Conservation (phyloP, 306 rosid genomes). For the Ammopiptanthus mongolicus region DNA sequence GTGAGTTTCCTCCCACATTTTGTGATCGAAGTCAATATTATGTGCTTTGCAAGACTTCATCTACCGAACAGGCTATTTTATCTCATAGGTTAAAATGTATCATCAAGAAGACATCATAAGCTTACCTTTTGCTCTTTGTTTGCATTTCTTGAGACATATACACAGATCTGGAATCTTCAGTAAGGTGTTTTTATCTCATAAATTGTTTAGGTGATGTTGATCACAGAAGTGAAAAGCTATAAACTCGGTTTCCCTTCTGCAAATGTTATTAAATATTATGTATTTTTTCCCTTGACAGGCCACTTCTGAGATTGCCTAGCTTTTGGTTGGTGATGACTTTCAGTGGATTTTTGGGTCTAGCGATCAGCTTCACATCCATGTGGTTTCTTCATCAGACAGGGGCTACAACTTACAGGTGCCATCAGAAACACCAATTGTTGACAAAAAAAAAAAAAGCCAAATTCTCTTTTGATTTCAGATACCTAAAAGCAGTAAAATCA, state of each 20-base stretch:
- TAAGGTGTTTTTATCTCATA: background rate
- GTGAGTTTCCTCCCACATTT: constrained; percentile 50
- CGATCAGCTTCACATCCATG: constrained; percentile 98
- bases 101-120: background rate
- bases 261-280: constrained; percentile 6
- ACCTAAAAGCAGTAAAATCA: background rate
- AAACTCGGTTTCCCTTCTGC: background rate
- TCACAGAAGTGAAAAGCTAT: background rate
- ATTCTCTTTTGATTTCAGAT: background rate
- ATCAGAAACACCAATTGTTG: background rate
- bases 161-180: constrained; percentile 1
- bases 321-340: constrained; percentile 92
- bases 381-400: constrained; percentile 99
- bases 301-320: constrained; percentile 79
- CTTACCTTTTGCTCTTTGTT: background rate
- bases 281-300: constrained; percentile 55
- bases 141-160: constrained; percentile 5
- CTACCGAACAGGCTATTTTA: background rate
- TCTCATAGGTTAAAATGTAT: constrained; percentile 7
- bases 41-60: constrained; percentile 2
- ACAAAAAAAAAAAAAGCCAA: background rate
- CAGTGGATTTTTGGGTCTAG: constrained; percentile 92
- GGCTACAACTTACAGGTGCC: constrained; percentile 94
- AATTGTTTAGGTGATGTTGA: background rate
- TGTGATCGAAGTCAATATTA: background rate